Evolutionary conservation across 805 yeast species (phyloP).

Genomic region (Lachancea fermentati): DNA sequence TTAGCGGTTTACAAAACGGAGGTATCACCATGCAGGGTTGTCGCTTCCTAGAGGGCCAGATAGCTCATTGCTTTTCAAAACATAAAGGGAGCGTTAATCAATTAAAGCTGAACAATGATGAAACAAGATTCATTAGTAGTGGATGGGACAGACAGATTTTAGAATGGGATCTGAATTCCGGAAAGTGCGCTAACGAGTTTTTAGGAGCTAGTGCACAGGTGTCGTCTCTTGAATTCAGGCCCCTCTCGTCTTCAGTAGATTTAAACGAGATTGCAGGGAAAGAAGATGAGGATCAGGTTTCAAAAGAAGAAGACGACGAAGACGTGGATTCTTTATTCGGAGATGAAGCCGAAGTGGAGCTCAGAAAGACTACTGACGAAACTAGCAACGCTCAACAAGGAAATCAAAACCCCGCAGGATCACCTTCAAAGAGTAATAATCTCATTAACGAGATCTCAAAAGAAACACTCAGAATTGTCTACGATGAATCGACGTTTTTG

Average conservation of each 20-base stretch:
- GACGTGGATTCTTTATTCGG: slow-evolving; percentile 56
- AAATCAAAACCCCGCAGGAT: slow-evolving; percentile 9
- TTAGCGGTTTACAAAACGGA: slow-evolving; percentile 77
- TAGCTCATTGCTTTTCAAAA: slow-evolving; percentile 65
- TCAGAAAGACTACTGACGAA: slow-evolving; percentile 15
- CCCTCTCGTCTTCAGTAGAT: slow-evolving; percentile 44
- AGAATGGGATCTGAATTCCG: slow-evolving; percentile 84
- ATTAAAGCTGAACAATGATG: slow-evolving; percentile 53
- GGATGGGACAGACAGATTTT: slow-evolving; percentile 82
- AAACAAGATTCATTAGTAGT: slow-evolving; percentile 68
- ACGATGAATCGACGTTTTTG: slow-evolving; percentile 53
- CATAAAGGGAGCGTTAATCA: slow-evolving; percentile 77
- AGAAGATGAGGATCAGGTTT: slow-evolving; percentile 29
- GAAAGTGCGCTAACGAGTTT: slow-evolving; percentile 44
- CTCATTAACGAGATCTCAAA: slow-evolving; percentile 22
- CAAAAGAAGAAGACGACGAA: slow-evolving; percentile 32
- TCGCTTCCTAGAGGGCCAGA: slow-evolving; percentile 74
- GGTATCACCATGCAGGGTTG: slow-evolving; percentile 83
- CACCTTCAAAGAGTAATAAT: slow-evolving; percentile 3
- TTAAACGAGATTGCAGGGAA: slow-evolving; percentile 27
- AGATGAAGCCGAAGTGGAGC: slow-evolving; percentile 44
- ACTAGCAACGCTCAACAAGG: slow-evolving; percentile 7
- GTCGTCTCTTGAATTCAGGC: slow-evolving; percentile 68
- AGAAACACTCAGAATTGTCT: slow-evolving; percentile 21
- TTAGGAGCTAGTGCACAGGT: slow-evolving; percentile 69